Base-by-base conservation (phyloP, 202 grass and related monocot genomes). In the Musa balbisiana region DNA sequence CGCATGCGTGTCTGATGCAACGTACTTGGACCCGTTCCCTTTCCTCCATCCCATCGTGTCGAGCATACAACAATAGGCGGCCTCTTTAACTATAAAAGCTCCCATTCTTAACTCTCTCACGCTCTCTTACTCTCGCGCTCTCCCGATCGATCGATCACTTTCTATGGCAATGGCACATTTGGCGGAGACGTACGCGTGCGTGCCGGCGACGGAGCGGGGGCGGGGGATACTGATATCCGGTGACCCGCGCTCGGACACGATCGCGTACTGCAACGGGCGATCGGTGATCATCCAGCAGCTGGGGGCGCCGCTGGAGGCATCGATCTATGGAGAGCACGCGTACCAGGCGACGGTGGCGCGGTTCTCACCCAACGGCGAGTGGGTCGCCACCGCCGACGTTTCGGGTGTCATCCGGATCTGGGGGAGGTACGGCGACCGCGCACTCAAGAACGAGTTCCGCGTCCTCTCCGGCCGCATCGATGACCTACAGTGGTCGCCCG, bases 321-420 rank as follows among this genome's bases (percentile, higher is more conserved):
- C 79, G 68, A 83, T 85, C 78, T 94, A 98, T 77, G 89, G 81
- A 11, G 95, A 98, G 19, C 95, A 98, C 83, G 91, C 87, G 59
- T 91, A 98, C 80, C 91, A 87, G 27, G 81, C 85, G 74, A 90
- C 95, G 27, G 91, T 94, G 55, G 95, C 95, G 2, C 90, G 95
- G 43, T 90, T 98, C 83, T 98, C 91, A 29, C 94, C 94, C 71
- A 98, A 98, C 64, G 87, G 94, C 10, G 94, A 98, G 86, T 98
- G 94, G 94, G 77, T 98, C 64, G 95, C 95, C 51, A 94, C 95
- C 51, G 91, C 89, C 52, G 91, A 98, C 73, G 85, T 85, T 27
- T 98, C 91, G 0, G 91, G 95, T 0, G 79, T 84, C 70, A 78
- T 92, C 78, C 85, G 91, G 55, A 81, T 98, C 67, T 94, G 95